Percentiles rank a stretch among this genome's conserved stretches.
phyloP scores from a whole-genome alignment of 2,329 filamentous ascomycete genomes.

The Monilinia vaccinii-corymbosi region DNA sequence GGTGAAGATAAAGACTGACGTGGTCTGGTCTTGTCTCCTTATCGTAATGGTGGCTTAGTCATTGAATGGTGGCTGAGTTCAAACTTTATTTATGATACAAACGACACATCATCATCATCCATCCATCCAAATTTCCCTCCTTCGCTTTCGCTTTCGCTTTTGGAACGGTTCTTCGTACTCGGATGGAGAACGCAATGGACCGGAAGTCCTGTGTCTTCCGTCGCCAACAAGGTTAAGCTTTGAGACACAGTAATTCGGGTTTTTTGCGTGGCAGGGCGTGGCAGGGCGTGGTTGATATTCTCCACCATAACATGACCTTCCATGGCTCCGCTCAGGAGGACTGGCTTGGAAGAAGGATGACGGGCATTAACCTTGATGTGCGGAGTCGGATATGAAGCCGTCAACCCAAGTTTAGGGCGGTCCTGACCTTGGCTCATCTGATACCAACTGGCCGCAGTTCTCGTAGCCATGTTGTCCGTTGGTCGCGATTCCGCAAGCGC shows the following conservation, averaged over 20 bases:
- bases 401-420: constrained; percentile 39
- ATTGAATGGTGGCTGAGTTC: no score
- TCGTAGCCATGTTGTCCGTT: constrained; percentile 63
- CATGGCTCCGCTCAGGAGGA: not conserved
- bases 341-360: constrained; percentile 32
- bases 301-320: not conserved
- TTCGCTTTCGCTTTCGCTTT: no score
- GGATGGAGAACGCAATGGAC: no score
- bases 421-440: constrained; percentile 45
- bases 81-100: no score
- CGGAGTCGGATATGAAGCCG: constrained; percentile 37
- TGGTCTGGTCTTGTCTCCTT: no score
- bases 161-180: no score
- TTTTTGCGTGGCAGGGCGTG: not conserved
- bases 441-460: constrained; percentile 50
- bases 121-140: no score
- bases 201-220: no score
- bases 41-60: no score
- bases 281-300: not conserved
- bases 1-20: no score
- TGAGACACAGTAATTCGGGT: not conserved
- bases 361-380: constrained; percentile 47
- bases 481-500: constrained; percentile 29
- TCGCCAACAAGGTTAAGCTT: no score
- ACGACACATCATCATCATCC: no score